A percentile compares a stretch with the other conserved stretches of the same genome.
phyloP scores from a whole-genome alignment of 2,329 filamentous ascomycete genomes.

The Phialocephala sp. region DNA sequence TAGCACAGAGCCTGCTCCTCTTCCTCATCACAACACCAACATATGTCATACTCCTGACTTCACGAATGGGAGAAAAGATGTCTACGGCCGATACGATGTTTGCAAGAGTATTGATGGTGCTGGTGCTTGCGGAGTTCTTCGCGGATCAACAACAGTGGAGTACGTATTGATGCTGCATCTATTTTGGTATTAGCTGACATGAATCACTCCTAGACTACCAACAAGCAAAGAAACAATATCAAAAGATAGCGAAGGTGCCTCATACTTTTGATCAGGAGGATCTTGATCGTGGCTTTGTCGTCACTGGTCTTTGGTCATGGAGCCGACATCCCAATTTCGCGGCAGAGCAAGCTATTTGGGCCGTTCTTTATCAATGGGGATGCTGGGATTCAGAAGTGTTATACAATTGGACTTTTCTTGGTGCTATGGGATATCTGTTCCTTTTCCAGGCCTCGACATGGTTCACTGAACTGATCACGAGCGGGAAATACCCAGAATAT shows the following conservation, averaged over 20 bases:
- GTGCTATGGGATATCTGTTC: conserved; percentile 71
- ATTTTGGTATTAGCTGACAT: neutral
- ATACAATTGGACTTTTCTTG: conserved; percentile 80
- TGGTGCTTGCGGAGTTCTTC: conserved; percentile 73
- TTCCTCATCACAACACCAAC: conserved; percentile 79
- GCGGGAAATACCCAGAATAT: conserved; percentile 88
- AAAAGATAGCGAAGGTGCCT: conserved; percentile 73
- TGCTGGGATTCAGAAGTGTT: conserved; percentile 73
- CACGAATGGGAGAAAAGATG: conserved; percentile 63
- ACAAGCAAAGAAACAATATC: conserved; percentile 77
- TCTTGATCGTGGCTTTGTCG: conserved; percentile 87
- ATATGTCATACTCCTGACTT: conserved; percentile 80
- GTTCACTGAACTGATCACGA: conserved; percentile 83
- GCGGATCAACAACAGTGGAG: conserved; percentile 94
- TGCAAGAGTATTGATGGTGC: conserved; percentile 57
- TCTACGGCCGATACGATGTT: conserved; percentile 62
- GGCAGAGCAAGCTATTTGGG: conserved; percentile 90
- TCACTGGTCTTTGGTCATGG: conserved; percentile 83
- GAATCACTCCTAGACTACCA: conserved; percentile 67
- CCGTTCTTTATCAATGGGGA: conserved; percentile 86
- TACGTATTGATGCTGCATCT: conserved; percentile 46
- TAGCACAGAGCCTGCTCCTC: conserved; percentile 82
- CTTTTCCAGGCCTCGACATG: conserved; percentile 90
- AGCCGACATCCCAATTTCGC: conserved; percentile 95
- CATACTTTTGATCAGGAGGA: conserved; percentile 70